A percentile compares a stretch with the other conserved stretches of the same genome.
Evolutionary conservation across 2,329 filamentous ascomycete genomes (phyloP).

Genomic region (Aspergillus clavatus): DNA sequence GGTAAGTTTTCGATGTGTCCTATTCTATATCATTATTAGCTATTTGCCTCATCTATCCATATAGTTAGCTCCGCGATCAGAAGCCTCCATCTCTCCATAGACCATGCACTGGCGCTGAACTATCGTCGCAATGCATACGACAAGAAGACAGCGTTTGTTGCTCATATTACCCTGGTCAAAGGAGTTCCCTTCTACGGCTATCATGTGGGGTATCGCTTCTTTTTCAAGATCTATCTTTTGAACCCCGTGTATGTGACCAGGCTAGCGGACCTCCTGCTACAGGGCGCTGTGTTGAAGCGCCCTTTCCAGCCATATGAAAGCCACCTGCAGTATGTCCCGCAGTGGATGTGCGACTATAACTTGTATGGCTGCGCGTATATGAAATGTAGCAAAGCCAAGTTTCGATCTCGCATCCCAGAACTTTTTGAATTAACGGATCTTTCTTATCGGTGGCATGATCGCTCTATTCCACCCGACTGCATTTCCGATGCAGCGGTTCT

Average conservation of each 20-base stretch:
- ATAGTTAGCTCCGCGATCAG: conserved; percentile 71
- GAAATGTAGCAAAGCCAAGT: conserved; percentile 64
- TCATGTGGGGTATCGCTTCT: conserved; percentile 84
- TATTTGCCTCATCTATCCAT: conserved; percentile 13
- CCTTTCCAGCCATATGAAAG: conserved; percentile 89
- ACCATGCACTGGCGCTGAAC: conserved; percentile 80
- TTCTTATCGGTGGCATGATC: conserved; percentile 73
- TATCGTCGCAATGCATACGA: conserved; percentile 73
- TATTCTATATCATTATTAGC: neutral
- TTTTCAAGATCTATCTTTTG: conserved; percentile 90
- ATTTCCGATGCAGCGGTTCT: conserved; percentile 61
- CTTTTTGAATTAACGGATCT: conserved; percentile 58
- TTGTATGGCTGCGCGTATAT: conserved; percentile 90
- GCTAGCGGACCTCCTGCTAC: conserved; percentile 77
- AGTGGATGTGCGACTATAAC: conserved; percentile 99
- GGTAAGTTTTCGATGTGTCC: conserved; percentile 58
- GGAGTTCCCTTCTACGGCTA: conserved; percentile 95
- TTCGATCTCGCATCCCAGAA: conserved; percentile 70
- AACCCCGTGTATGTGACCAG: conserved; percentile 85
- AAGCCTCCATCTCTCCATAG: conserved; percentile 77
- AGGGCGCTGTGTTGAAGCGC: conserved; percentile 79
- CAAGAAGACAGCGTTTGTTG: conserved; percentile 69
- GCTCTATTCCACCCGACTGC: conserved; percentile 57
- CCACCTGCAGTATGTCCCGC: conserved; percentile 83
- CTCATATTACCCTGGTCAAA: conserved; percentile 86